Evolutionary conservation across 768 basidiomycete genomes (phyloP), one percentile per base, ranked within the genome.

Genomic region (Trametes punicea): DNA sequence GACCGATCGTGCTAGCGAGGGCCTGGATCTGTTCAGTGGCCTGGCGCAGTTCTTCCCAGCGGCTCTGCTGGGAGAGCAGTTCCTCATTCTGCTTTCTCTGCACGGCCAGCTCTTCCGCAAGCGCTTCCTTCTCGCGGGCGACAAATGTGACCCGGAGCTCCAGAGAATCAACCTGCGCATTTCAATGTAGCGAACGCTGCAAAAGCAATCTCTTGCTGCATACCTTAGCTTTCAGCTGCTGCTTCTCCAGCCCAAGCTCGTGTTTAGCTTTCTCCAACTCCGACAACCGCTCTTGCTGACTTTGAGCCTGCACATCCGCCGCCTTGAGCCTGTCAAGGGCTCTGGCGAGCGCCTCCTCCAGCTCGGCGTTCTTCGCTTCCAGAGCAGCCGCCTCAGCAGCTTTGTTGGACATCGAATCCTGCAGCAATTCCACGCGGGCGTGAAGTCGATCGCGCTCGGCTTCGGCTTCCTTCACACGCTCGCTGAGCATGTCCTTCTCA

Each of bases 1-100:
- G 82, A 4, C 79, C 76, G 54, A 90, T 77, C 33, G 85, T 72
- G 46, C 71, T 77, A 20, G 85, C 76, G 31, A 93, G 79, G 46
- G 75, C 65, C 51, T 89, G 86, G 27, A 93, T 81, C 69, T 92
- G 87, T 64, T 90, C 87, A 2, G 83, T 77, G 1, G 84, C 79
- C 44, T 79, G 81, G 25, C 77, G 84, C 20, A 92, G 75, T 40
- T 84, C 81, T n/a, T 89, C 87, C 90, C 88, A 91, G 51, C 88
- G 82, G n/a, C 69, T 75, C 64, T 88, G 85, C 61, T 92, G 87
- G 23, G 79, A 72, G 1, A 75, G 44, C 16, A 88, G 72, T 23
- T 77, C 73, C 39, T 88, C 83, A 54, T 83, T 76, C 51, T 88
- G 83, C 65, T 75, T 78, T 64, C 81, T 83, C 31, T 90, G 75